Conservation (phyloP, 768 basidiomycete genomes). For the Leccinum subtestaceum region DNA sequence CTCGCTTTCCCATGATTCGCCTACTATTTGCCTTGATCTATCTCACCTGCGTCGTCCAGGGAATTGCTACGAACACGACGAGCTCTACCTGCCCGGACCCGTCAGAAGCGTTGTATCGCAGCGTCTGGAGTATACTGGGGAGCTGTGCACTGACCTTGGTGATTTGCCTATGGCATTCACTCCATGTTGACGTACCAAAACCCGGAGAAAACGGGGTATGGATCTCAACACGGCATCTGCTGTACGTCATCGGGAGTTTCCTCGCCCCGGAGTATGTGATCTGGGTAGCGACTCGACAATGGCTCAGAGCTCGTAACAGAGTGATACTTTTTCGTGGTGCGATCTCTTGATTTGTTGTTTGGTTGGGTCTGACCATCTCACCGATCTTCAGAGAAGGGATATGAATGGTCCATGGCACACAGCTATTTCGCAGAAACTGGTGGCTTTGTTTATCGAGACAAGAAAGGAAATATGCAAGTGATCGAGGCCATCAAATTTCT, state of each 20-base stretch:
- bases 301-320: background rate
- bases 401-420: background rate
- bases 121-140: background rate
- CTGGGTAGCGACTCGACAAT: background rate
- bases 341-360: background rate
- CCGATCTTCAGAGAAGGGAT: background rate
- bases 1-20: too few species aligned
- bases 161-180: background rate
- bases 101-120: background rate
- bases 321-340: background rate
- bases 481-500: background rate
- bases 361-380: too few species aligned
- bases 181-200: background rate
- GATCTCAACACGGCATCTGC: background rate
- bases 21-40: too few species aligned
- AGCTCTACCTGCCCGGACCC: background rate
- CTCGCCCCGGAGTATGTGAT: background rate
- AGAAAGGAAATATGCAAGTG: rapidly evolving
- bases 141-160: background rate
- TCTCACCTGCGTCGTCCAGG: background rate
- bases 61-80: background rate
- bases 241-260: background rate
- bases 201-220: background rate
- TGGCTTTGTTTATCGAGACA: background rate
- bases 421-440: background rate